Conservation (phyloP, 1,139 yeast species). For the Martiniozyma asiatica region DNA sequence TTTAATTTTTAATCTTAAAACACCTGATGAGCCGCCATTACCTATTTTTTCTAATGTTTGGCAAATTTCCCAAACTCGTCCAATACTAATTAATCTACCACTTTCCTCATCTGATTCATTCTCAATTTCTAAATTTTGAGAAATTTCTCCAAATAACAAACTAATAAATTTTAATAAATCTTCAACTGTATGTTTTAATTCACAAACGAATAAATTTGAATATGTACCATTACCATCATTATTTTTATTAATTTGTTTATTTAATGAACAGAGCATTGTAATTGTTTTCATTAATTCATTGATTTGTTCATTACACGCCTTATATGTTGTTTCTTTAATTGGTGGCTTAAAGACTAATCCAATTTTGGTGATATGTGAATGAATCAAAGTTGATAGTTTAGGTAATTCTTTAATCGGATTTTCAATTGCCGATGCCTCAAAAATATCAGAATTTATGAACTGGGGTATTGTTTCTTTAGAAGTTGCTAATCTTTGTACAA, state of each 20-base stretch:
- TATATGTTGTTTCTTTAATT: conserved; percentile 25
- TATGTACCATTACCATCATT: conserved; percentile 19
- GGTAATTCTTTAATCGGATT: conserved; percentile 43
- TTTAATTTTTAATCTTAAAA: conserved; percentile 34
- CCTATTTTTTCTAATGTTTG: conserved; percentile 31
- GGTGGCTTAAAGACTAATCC: conserved; percentile 68
- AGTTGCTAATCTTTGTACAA: no score
- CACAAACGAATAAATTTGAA: conserved; percentile 32
- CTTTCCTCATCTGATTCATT: conserved; percentile 14
- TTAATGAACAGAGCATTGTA: conserved; percentile 34
- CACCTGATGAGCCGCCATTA: conserved; percentile 38
- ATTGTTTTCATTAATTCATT: conserved; percentile 35
- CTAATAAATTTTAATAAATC: conserved; percentile 24
- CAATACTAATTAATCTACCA: conserved; percentile 42
- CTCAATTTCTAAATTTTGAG: conserved; percentile 13
- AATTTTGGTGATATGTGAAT: conserved; percentile 68
- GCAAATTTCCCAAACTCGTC: conserved; percentile 53
- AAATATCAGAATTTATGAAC: no score
- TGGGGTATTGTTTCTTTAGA: no score
- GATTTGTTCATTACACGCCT: conserved; percentile 43
- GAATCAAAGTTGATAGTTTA: conserved; percentile 48
- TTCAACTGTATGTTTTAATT: conserved; percentile 24
- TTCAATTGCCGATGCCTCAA: conserved; percentile 25
- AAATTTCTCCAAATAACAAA: conserved; percentile 24
- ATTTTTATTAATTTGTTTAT: conserved; percentile 30